Base-by-base conservation (phyloP, 2,329 filamentous ascomycete genomes). In the Aspergillus ibericus region DNA sequence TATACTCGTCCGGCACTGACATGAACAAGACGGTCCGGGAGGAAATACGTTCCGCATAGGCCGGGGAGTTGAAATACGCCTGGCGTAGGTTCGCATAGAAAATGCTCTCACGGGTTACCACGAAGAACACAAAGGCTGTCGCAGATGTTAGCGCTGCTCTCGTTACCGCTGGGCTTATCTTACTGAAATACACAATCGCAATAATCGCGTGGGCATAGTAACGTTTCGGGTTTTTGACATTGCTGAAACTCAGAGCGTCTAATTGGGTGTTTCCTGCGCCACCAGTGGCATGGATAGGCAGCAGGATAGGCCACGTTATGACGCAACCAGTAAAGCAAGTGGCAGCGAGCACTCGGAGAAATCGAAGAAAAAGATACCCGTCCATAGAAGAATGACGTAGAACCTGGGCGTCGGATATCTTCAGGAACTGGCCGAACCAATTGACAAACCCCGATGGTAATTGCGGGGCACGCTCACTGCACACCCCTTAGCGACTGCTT, bases 41-140 rank as follows among this genome's bases (percentile, higher is more conserved):
- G 1, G 93, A 97, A 34, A 97, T 87, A 50, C 93, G 89, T 67
- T 89, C 88, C 48, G 91, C 84, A 73, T 95, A 95, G 40, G 90
- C 82, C 12, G 92, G 91, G 3, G 92, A 93, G 52, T 96, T 85
- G 51, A 96, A 85, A 76, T 93, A 96, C 0, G 93, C 93, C 77
- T 97, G 93, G 59, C 93, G 89, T 22, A 97, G 78, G 67, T 95
- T 96, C 75, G 96, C 88, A 75, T 92, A 96, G 81, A 89, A 96
- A 66, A 98, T 88, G 69, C 88, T 89, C 75, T 98, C 93, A 52
- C 93, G 86, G 48, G 91, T 88, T 59, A 98, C 85, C 65, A 91
- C 88, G 73, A 92, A 93, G 70, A 97, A 87, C 58, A 98, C 83
- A 71, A 96, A 96, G 38, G 87, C 78, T 79, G 25, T 7, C 16